Evolutionary conservation across 1,139 yeast species (phyloP), one percentile per base, ranked within the genome.

Genomic region (Saccharomyces uvarum): DNA sequence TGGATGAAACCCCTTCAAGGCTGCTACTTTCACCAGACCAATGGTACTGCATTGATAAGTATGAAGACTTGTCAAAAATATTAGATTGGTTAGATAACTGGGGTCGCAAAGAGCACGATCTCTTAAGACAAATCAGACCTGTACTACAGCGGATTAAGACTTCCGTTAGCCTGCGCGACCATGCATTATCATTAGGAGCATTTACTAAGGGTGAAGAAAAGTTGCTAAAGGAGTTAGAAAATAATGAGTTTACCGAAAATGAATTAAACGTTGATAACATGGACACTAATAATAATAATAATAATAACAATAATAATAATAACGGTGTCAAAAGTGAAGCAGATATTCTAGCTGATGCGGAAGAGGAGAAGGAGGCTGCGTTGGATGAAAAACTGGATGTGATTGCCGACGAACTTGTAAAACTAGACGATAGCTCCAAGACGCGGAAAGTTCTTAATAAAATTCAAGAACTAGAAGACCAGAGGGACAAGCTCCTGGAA

Each of bases 91-190:
- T 91, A 54, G 83, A 86, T 63, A 84, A 82, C 6, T 80, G 84
- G 77, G 98, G 98, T 2, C 75, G 74, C 53, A 76, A 97, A 49
- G 99, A 93, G 66, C 76, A 83, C 8, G 76, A 74, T 46, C 75
- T 93, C 49, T 72, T 80, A 42, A 84, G 84, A 59, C 96, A 88
- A 64, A 70, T 90, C 52, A 61, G 70, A 8, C 71, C 73, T 3
- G 76, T 83, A 6, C 78, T 80, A 60, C 84, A 80, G 9, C 77
- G 79, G 19, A 78, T 91, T 16, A 66, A 70, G 21, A 73, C 77
- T 11, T 80, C 90, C 63, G 80, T 88, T 66, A 74, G 72, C 16
- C 80, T 88, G 1, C 78, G 96, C 76, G 53, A 80, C 75, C 57
- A 82, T 82, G 8, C 71, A 80, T 53, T 75, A 72, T 31, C 52